Percentiles rank a stretch among this genome's conserved stretches.
Evolutionary conservation across 805 yeast species (phyloP).

Genomic region (Candida maesae): DNA sequence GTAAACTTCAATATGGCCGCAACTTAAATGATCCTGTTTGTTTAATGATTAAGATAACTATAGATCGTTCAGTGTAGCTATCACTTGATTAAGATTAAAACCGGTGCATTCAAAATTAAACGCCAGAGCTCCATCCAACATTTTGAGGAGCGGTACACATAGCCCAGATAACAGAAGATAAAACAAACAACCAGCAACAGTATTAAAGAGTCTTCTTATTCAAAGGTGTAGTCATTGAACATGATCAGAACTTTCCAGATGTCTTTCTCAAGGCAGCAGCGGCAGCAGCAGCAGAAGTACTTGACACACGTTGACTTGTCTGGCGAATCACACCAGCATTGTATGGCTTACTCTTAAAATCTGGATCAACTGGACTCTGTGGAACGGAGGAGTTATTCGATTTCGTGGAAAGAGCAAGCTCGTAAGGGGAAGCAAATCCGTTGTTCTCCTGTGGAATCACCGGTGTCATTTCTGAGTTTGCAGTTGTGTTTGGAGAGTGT

Average conservation of each 20-base stretch:
- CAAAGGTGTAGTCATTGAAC: too few relatives aligned
- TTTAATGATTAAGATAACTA: too few relatives aligned
- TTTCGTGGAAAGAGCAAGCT: conserved; percentile 41
- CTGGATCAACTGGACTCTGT: conserved; percentile 21
- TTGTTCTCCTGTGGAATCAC: conserved; percentile 23
- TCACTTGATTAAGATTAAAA: too few relatives aligned
- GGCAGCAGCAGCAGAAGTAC: conserved; percentile 21
- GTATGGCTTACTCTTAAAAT: conserved; percentile 25
- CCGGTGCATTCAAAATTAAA: too few relatives aligned
- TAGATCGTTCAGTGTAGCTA: too few relatives aligned
- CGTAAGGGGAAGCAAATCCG: conserved; percentile 59
- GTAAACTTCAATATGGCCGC: too few relatives aligned
- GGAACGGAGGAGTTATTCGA: conserved; percentile 17
- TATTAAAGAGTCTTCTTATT: too few relatives aligned
- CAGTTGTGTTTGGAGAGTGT: conserved; percentile 34
- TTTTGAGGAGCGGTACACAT: too few relatives aligned
- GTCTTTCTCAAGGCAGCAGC: conserved; percentile 16
- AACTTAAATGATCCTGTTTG: too few relatives aligned
- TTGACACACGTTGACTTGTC: conserved; percentile 18
- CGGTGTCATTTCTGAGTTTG: conserved; percentile 34
- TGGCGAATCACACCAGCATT: conserved; percentile 19
- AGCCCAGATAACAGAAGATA: too few relatives aligned
- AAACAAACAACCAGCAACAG: too few relatives aligned
- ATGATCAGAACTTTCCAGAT: conserved; percentile 5
- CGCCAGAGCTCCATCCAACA: too few relatives aligned